Conservation (phyloP, 164 flowering plant species). For the Nelumbo lutea region DNA sequence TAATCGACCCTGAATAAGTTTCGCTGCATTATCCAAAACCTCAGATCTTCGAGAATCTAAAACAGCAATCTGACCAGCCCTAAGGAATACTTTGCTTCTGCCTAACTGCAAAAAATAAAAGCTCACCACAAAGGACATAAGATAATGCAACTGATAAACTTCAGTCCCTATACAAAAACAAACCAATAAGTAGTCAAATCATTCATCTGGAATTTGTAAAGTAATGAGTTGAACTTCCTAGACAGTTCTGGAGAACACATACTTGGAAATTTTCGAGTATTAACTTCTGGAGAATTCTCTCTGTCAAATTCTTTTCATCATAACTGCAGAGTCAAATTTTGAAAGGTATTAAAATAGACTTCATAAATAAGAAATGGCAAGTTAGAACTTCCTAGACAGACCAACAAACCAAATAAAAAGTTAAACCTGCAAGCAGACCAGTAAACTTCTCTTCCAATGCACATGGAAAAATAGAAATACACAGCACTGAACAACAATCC, state of each 20-base stretch:
- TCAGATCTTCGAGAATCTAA: slow-evolving; percentile 80
- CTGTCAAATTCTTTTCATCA: slow-evolving; percentile 64
- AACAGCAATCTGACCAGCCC: slow-evolving; percentile 93
- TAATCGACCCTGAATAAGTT: slow-evolving; percentile 55
- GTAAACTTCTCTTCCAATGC: background rate
- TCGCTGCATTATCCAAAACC: slow-evolving; percentile 81
- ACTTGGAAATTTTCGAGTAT: slow-evolving; percentile 90
- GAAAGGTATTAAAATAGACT: background rate
- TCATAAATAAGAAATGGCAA: background rate
- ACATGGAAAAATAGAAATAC: too few species aligned
- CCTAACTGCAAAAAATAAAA: slow-evolving; percentile 53
- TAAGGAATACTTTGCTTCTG: slow-evolving; percentile 76
- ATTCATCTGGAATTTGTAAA: too few species aligned
- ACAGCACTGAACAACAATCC: background rate
- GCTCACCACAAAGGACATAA: background rate
- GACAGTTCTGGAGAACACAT: slow-evolving; percentile 2
- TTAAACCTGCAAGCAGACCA: background rate
- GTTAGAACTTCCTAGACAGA: background rate
- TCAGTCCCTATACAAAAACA: background rate
- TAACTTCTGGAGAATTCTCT: slow-evolving; percentile 62
- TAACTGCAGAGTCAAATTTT: slow-evolving; percentile 37
- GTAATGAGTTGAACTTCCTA: too few species aligned
- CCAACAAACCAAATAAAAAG: background rate
- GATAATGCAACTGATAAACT: background rate
- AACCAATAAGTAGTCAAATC: background rate